Evolutionary conservation across 768 basidiomycete species (phyloP), one percentile per base, ranked within the genome.

Genomic region (Peribolospora baueri): DNA sequence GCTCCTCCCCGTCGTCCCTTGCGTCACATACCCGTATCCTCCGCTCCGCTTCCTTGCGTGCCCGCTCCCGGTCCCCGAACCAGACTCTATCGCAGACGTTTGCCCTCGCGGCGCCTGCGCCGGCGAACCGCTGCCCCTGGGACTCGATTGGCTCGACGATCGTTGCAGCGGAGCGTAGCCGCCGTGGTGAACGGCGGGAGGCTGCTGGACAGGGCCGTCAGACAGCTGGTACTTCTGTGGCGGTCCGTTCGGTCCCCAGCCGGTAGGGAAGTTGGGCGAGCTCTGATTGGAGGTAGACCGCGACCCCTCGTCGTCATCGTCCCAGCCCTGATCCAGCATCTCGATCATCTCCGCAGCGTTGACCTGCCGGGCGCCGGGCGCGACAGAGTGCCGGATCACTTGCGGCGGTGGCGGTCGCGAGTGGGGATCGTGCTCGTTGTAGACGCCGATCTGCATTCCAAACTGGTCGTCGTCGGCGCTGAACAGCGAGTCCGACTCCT

Each of bases 371-470:
- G 75, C 69, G 13, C 73, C 60, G 36, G 74, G 68, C 7, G 56
- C 56, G 7, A 54, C 45, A 5, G 42, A 11, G 53, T 59, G 57
- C 5, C 88, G 71, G 2, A 75, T 82, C n/a, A 78, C 72, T 8
- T 88, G 87, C 0, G 90, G 88, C 4, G 84, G 83, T 42, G 86
- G 82, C 61, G 79, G 88, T 61, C 79, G 75, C 39, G 70, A 59
- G 65, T 76, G 76, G 39, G 54, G 37, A 39, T 46, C 65, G 64
- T 83, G 73, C 67, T 95, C 90, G 67, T 95, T 91, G 69, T 97
- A 95, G 50, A 76, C 85, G 8, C 91, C 90, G 54, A 98, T 87
- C 66, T 98, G 90, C 4, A 76, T 71, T 3, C 88, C 87, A 88
- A 90, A 98, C 42, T 86, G 80, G 64, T 97, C 91, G 47, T 91